Percentiles rank a stretch among this genome's conserved stretches.
Conservation (phyloP, 306 rosid genomes). For the Vigna nakashimae region DNA sequence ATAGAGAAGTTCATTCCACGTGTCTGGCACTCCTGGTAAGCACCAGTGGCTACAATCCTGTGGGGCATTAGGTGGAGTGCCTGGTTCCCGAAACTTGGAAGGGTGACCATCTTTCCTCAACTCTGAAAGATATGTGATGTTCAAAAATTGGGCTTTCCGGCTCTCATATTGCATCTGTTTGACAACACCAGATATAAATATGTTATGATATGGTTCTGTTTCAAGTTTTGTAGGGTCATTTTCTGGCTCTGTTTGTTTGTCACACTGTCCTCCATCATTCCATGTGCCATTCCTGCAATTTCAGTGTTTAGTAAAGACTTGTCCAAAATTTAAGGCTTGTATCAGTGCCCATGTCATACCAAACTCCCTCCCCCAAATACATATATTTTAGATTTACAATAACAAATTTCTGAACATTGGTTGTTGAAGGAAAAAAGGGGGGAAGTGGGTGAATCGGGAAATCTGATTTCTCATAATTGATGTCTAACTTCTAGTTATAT, state of each 20-base stretch:
- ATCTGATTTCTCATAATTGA: neutral
- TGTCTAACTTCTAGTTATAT: neutral
- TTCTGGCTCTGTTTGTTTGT: constrained; percentile 63
- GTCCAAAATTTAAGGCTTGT: constrained; percentile 23
- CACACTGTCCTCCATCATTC: constrained; percentile 77
- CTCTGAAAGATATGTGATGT: constrained; percentile 87
- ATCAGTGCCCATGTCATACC: neutral
- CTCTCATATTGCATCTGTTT: constrained; percentile 68
- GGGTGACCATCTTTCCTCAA: constrained; percentile 93
- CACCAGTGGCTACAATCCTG: constrained; percentile 99
- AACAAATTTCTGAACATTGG: neutral
- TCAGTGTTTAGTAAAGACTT: constrained; percentile 39
- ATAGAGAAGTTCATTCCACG: constrained; percentile 90
- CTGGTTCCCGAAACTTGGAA: constrained; percentile 82
- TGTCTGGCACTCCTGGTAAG: constrained; percentile 96
- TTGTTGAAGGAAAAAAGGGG: neutral
- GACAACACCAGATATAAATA: constrained; percentile 61
- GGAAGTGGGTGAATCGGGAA: neutral
- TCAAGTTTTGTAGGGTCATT: constrained; percentile 55
- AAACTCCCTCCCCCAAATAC: neutral
- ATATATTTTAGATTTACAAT: neutral
- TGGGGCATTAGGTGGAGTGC: constrained; percentile 77
- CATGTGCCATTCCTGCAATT: constrained; percentile 83
- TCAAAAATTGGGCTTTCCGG: constrained; percentile 68
- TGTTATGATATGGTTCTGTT: constrained; percentile 67